phyloP scores from a whole-genome alignment of 176 grass and related monocot genomes.

The Thinopyrum elongatum region DNA sequence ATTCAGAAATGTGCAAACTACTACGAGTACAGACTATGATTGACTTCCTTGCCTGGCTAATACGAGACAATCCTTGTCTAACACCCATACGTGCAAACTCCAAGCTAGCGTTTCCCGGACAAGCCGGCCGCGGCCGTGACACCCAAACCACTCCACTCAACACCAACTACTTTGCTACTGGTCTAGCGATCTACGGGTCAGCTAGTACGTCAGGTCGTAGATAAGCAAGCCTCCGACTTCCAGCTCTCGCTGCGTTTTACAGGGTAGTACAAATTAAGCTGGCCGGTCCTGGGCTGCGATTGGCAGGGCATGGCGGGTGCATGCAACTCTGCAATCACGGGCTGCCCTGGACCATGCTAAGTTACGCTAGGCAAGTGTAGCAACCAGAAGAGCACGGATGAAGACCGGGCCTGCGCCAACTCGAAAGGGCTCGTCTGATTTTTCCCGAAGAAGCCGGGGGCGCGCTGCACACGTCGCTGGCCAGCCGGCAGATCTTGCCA shows the following conservation, averaged over 20 bases:
- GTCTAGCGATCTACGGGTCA: too few species aligned
- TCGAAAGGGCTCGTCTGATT: background rate
- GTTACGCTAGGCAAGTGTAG: too few species aligned
- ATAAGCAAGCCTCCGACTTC: too few species aligned
- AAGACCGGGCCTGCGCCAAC: background rate
- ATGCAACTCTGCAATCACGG: background rate
- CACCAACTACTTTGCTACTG: too few species aligned
- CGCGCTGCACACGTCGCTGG: too few species aligned
- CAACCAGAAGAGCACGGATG: background rate
- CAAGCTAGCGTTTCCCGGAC: too few species aligned
- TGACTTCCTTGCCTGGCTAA: background rate
- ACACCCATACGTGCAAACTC: too few species aligned
- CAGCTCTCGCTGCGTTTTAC: background rate
- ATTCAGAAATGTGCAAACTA: background rate
- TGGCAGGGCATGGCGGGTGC: background rate
- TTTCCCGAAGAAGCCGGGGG: conserved; percentile 30
- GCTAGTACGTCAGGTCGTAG: too few species aligned
- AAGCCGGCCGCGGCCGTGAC: too few species aligned
- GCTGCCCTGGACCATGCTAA: background rate
- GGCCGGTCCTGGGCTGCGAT: background rate
- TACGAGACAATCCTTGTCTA: too few species aligned
- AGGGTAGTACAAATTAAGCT: background rate
- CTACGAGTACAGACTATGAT: background rate
- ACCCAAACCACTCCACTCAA: too few species aligned
- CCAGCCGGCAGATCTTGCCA: too few species aligned